Evolutionary conservation across 1,284 basidiomycete genomes (phyloP).

Genomic region (Cryptococcus sp.): DNA sequence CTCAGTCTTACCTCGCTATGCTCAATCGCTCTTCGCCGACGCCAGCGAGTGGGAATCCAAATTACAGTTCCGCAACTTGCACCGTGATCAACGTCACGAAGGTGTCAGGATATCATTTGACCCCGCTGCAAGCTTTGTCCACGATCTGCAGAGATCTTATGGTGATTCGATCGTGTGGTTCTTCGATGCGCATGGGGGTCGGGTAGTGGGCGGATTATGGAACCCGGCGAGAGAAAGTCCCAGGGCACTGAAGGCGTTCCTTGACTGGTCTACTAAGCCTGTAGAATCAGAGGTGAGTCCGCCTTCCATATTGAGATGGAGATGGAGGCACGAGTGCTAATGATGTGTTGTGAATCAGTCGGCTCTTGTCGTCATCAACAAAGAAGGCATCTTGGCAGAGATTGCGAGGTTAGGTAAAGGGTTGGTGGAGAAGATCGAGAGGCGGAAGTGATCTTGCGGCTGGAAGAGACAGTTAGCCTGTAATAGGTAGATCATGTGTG

Average conservation of each 20-base stretch:
- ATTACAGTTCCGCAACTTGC: conserved; percentile 37
- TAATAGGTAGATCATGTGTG: background rate
- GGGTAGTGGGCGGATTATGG: conserved; percentile 80
- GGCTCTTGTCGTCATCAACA: conserved; percentile 71
- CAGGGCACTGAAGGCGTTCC: conserved; percentile 74
- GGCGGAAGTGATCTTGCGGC: conserved; percentile 5
- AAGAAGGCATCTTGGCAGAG: conserved; percentile 69
- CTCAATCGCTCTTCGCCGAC: conserved; percentile 58
- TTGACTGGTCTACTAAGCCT: conserved; percentile 73
- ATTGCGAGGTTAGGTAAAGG: conserved; percentile 76
- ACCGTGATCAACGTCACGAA: conserved; percentile 18
- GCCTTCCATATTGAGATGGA: background rate
- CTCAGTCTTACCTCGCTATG: conserved; percentile 68
- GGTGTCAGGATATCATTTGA: conserved; percentile 72
- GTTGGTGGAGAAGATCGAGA: conserved; percentile 61
- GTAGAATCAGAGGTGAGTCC: conserved; percentile 35
- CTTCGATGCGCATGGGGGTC: conserved; percentile 79
- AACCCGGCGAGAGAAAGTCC: conserved; percentile 63
- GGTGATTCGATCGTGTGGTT: conserved; percentile 80
- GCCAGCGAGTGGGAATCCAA: conserved; percentile 40
- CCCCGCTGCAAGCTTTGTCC: conserved; percentile 68
- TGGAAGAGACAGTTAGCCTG: no score
- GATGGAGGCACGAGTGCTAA: conserved; percentile 3
- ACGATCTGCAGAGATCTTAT: conserved; percentile 64
- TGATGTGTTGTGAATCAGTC: conserved; percentile 36